A percentile compares a stretch with the other conserved stretches of the same genome.
Evolutionary conservation across 169 alveolate genomes (phyloP).

Genomic region (Haemoproteus tartakovskyi): DNA sequence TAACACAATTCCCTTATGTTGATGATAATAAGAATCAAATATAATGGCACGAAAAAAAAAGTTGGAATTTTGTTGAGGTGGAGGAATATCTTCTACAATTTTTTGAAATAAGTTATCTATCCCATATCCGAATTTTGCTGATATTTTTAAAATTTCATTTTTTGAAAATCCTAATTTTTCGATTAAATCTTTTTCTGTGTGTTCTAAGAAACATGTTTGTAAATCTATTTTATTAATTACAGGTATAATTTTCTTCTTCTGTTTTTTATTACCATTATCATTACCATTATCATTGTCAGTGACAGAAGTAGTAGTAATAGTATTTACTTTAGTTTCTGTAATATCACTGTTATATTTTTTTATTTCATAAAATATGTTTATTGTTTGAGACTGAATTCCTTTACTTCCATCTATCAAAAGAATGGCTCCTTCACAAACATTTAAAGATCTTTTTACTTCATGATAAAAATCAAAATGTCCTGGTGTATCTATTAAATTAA

Average conservation of each 20-base stretch:
- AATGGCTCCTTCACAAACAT: constrained; percentile 96
- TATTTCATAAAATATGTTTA: no score
- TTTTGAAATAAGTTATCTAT: constrained; percentile 80
- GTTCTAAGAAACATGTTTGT: constrained; percentile 70
- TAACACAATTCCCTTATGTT: constrained; percentile 89
- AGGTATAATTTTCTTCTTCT: constrained; percentile 88
- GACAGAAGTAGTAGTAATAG: background rate
- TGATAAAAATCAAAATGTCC: constrained; percentile 96
- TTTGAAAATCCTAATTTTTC: constrained; percentile 69
- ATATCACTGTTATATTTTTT: no score
- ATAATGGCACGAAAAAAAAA: constrained; percentile 85
- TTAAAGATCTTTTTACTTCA: constrained; percentile 91
- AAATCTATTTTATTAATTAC: constrained; percentile 92
- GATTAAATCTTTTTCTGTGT: constrained; percentile 67
- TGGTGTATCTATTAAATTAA: constrained; percentile 97
- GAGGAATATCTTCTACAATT: constrained; percentile 80
- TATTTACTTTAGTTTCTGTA: no score
- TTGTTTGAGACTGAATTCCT: constrained; percentile 96
- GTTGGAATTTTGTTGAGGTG: constrained; percentile 79
- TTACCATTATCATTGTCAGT: background rate
- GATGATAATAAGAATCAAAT: constrained; percentile 89
- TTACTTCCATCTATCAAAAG: constrained; percentile 95
- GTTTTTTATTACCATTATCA: no score
- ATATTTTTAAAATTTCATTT: constrained; percentile 82
- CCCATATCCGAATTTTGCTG: constrained; percentile 88